A percentile compares a stretch with the other conserved stretches of the same genome.
phyloP scores from a whole-genome alignment of 1,284 basidiomycete species.

The Fistulinella cinereoalba region DNA sequence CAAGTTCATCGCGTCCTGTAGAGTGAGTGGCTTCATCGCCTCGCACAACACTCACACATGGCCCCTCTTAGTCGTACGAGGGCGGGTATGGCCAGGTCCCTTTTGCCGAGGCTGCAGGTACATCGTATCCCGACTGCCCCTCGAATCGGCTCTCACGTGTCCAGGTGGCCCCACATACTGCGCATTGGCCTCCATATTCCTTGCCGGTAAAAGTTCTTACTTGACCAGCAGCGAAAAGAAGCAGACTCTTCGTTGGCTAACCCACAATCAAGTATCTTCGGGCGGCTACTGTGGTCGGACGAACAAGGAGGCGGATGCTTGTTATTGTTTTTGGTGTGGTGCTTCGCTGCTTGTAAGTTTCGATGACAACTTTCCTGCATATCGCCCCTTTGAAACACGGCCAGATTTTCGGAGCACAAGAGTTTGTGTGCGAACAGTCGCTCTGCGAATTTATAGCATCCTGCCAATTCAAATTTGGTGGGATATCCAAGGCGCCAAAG shows the following conservation, averaged over 20 bases:
- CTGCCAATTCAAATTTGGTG: constrained; percentile 85
- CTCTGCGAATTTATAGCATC: constrained; percentile 63
- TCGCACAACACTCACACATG: background rate
- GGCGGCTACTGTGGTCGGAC: constrained; percentile 88
- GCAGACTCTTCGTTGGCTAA: constrained; percentile 72
- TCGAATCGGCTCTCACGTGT: constrained; percentile 1
- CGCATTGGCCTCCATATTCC: constrained; percentile 72
- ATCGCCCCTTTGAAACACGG: no score
- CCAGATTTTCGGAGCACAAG: constrained; percentile 62
- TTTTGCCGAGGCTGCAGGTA: constrained; percentile 82
- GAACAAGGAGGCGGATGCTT: constrained; percentile 84
- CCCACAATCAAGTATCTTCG: constrained; percentile 60
- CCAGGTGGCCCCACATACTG: constrained; percentile 93
- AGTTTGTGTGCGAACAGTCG: constrained; percentile 52
- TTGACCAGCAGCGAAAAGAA: constrained; percentile 46
- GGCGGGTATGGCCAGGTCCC: constrained; percentile 88
- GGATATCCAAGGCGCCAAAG: constrained; percentile 77
- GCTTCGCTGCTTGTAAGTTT: constrained; percentile 66
- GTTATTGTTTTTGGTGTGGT: constrained; percentile 94
- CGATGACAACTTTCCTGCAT: no score
- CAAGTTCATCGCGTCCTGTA: constrained; percentile 63
- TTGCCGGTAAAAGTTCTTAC: constrained; percentile 41
- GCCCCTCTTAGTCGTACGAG: constrained; percentile 72
- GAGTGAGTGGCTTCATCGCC: constrained; percentile 42
- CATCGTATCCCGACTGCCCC: constrained; percentile 11